phyloP scores from a whole-genome alignment of 1,284 basidiomycete species.

The Athelia psychrophila region DNA sequence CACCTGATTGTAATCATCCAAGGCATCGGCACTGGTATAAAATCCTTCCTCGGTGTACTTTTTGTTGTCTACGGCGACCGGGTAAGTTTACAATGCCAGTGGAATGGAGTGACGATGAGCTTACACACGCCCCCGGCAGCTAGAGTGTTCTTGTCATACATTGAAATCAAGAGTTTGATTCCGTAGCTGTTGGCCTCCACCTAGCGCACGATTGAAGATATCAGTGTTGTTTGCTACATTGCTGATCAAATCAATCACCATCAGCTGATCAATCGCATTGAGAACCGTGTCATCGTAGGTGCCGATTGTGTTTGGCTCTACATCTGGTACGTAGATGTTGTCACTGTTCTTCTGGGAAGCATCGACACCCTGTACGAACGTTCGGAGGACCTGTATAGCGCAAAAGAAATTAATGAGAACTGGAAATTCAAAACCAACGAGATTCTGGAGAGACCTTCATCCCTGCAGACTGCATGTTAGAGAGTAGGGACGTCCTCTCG shows the following conservation, averaged over 20 bases:
- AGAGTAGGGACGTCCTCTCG: conserved; percentile 17
- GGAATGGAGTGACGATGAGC: neutral
- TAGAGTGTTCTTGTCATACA: neutral
- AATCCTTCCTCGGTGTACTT: conserved; percentile 14
- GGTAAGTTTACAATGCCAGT: conserved; percentile 8
- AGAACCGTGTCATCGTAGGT: conserved; percentile 22
- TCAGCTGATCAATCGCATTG: conserved; percentile 21
- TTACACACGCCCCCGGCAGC: conserved; percentile 6
- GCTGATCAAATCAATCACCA: conserved; percentile 13
- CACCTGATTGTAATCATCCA: no score
- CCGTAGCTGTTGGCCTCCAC: conserved; percentile 1
- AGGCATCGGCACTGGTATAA: conserved; percentile 15
- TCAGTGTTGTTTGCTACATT: conserved; percentile 3
- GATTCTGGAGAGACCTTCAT: conserved; percentile 15
- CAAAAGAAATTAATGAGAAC: neutral
- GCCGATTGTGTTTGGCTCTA: conserved; percentile 20
- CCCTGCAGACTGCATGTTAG: conserved; percentile 20
- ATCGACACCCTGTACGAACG: conserved; percentile 20
- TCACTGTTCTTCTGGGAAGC: conserved; percentile 20
- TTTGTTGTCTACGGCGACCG: conserved; percentile 13
- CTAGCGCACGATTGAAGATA: conserved; percentile 2
- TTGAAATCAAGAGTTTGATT: conserved; percentile 21
- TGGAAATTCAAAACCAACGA: no score
- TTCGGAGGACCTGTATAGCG: conserved; percentile 16
- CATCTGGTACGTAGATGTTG: conserved; percentile 15